Base-by-base conservation (phyloP, 176 grass and related monocot species). In the Olyra latifolia region DNA sequence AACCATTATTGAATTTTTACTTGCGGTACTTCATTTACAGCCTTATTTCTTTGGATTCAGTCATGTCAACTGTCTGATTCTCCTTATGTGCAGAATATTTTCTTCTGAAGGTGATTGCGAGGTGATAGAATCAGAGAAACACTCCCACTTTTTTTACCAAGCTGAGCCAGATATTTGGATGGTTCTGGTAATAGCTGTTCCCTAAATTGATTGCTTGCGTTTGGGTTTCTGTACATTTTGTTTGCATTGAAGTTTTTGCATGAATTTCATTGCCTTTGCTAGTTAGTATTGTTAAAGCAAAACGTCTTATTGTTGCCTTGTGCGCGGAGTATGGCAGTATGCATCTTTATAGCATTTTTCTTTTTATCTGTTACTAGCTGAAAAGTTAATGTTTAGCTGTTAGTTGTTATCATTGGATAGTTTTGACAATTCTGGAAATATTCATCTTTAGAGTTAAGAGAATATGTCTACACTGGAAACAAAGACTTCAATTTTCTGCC, bases 141-240 rank as follows among this genome's bases (percentile, higher is more conserved):
- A 95, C 49, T 99, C 90, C 46, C 93, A 99, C 25, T 79, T 99
- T 56, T 99, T 99, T 79, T 93, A 91, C 66, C 90, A 99, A 84
- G 88, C 90, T 8, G 96, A 99, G 71, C 72, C 86, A 27, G 96
- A 99, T 87, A 91, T 99, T 84, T 99, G 96, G 96, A 95, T 99
- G 84, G 84, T 99, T 87, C 78, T 99, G 96, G 96, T 99, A 87
- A 71, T 60, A 10, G 11, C 8, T 67, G 22, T 46, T 85, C 28
- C 75, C 17, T 78, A 35, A 13, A 64, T 54, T 53, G 32, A 62
- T 41, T 62, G 1, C 69, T 47, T 56, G 45, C 10, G 11, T 15
- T 8, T 49, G 15, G 47, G 41, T 13, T 72, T 49, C 0, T 44
- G 55, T 77, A 53, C 28, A 55, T 39, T 76, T 48, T 39, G 5